Conservation (phyloP, 2,329 filamentous ascomycete genomes). For the Fusarium mundagurra region DNA sequence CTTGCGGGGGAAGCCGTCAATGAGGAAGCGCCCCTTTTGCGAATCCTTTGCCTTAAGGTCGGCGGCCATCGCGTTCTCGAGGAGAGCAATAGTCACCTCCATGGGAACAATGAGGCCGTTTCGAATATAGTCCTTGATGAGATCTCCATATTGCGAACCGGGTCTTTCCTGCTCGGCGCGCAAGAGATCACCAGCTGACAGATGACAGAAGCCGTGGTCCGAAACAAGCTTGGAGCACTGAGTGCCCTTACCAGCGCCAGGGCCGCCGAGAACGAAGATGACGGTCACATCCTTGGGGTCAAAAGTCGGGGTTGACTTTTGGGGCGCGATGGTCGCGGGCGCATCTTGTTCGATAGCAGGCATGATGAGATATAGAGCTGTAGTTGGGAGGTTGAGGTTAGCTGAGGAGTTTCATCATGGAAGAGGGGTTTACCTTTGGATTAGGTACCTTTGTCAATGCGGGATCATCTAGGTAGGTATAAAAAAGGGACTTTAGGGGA, state of each 20-base stretch:
- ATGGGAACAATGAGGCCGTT: constrained; percentile 98
- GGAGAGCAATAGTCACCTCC: constrained; percentile 93
- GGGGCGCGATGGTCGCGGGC: constrained; percentile 49
- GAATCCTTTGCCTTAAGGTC: constrained; percentile 63
- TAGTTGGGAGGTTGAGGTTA: neutral
- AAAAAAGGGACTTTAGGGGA: neutral
- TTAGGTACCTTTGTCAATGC: constrained; percentile 2
- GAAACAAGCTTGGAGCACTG: constrained; percentile 90
- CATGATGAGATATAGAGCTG: constrained; percentile 19
- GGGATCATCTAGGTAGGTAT: constrained; percentile 6
- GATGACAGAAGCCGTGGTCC: constrained; percentile 90
- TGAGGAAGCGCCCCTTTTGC: constrained; percentile 76
- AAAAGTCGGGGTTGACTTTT: constrained; percentile 74
- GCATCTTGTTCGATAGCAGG: constrained; percentile 26
- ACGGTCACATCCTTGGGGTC: constrained; percentile 83
- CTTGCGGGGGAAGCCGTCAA: constrained; percentile 91
- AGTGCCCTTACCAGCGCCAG: constrained; percentile 95
- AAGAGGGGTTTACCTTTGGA: constrained; percentile 15
- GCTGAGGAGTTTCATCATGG: constrained; percentile 13
- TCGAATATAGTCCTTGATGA: constrained; percentile 94
- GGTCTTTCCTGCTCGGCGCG: constrained; percentile 91
- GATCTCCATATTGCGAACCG: constrained; percentile 87
- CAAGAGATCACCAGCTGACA: constrained; percentile 92
- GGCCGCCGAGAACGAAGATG: constrained; percentile 94
- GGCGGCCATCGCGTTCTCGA: constrained; percentile 91